Conservation (phyloP, 768 basidiomycete species). For the Kwoniella dejecticola region DNA sequence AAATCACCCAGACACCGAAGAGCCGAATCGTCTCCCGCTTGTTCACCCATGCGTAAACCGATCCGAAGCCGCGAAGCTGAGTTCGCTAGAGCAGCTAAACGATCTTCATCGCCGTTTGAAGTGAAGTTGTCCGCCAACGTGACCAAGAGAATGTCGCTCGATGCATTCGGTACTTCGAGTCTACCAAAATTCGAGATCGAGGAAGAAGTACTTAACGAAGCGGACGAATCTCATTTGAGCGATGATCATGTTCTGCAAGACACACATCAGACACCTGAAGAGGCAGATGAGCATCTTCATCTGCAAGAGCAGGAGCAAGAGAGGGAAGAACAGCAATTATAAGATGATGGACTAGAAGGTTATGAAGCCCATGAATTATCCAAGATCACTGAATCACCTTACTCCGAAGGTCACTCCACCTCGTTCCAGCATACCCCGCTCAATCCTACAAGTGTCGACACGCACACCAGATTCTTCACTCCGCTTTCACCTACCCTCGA, state of each 20-base stretch:
- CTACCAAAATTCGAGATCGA: constrained; percentile 1
- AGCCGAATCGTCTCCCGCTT: constrained; percentile 15
- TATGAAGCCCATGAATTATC: constrained; percentile 14
- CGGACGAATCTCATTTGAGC: neutral
- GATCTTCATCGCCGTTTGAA: constrained; percentile 45
- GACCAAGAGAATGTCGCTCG: constrained; percentile 42
- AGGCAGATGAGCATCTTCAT: neutral
- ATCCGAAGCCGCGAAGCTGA: neutral
- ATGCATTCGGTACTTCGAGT: constrained; percentile 40
- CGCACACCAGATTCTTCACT: constrained; percentile 1
- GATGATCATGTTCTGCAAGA: constrained; percentile 3
- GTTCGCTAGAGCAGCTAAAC: constrained; percentile 19
- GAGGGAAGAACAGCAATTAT: neutral
- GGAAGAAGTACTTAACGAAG: constrained; percentile 16
- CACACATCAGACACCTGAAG: neutral
- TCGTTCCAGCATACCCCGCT: constrained; percentile 9
- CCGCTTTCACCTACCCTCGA: neutral
- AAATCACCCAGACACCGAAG: constrained; percentile 14
- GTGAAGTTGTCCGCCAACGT: constrained; percentile 42
- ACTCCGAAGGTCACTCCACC: neutral
- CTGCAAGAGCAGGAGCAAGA: too few relatives aligned
- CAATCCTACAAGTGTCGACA: neutral
- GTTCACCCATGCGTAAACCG: constrained; percentile 1
- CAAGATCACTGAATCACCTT: constrained; percentile 20
- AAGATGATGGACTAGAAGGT: constrained; percentile 14